Evolutionary conservation across 2,329 filamentous ascomycete species (phyloP), one percentile per base, ranked within the genome.

Genomic region (Aotearoamyces nothofagi): DNA sequence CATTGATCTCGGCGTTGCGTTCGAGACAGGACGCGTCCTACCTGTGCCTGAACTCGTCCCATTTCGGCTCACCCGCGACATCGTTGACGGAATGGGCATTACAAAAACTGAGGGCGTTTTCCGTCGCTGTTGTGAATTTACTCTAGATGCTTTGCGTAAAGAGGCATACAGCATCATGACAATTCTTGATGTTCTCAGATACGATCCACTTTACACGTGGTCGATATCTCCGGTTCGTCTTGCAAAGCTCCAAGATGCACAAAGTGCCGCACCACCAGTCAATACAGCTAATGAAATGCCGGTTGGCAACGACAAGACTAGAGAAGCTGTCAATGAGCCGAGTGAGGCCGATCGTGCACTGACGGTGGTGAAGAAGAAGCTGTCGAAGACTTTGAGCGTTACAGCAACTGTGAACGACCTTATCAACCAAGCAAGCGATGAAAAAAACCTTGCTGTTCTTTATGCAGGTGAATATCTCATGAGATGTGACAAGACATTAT

Each of bases 121-220:
- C 58, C 72, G 90, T 5, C 73, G 92, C n/a, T 96, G 87, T 55
- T 98, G 90, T 52, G 92, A 99, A 50, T 96, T 96, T 50, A 96
- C 86, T 0, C 69, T 99, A 17, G 84, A 94, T 37, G 86, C 92
- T 2, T 61, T 99, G 19, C 76, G 90, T n/a, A 80, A 92, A 44
- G 90, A 98, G 51, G 81, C 81, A 9, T 92, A 93, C 50, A 86
- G 79, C 24, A 98, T 99, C 57, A 96, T 94, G 86, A 96, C 90
- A 0, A 84, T 98, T 30, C 70, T 99, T 12, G 92, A 98, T 47
- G 92, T 98, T 13, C 60, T 99, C 34, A 78, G 92, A n/a, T 96
- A 94, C 54, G 90, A 99, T 61, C 92, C 90, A 1, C 58, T 99
- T 36, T 92, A 96, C 52, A 90, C 75, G 35, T 99, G 90, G 90